Percentiles rank a stretch among this genome's conserved stretches.
phyloP scores from a whole-genome alignment of 352 stramenopile species.

The Phytophthora constricta region DNA sequence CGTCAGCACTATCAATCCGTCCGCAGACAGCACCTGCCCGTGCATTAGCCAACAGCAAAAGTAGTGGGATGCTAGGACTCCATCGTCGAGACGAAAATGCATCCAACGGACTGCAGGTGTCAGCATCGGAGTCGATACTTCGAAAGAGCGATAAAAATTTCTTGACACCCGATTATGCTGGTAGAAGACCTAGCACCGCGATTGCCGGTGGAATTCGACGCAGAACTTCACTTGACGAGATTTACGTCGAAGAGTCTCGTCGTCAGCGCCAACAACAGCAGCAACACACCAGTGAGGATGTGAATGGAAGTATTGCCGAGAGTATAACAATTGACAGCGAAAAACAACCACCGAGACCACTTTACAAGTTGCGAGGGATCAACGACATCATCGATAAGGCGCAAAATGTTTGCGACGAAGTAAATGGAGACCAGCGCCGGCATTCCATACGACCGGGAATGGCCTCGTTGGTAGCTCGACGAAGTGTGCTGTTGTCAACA shows the following conservation, averaged over 20 bases:
- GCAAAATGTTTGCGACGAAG: conserved; percentile 39
- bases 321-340: conserved; percentile 2
- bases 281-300: conserved; percentile 2
- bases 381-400: conserved; percentile 68
- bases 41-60: conserved; percentile 12
- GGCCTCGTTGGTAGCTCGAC: conserved; percentile 9
- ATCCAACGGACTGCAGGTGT: conserved; percentile 7
- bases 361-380: conserved; percentile 68
- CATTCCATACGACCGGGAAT: conserved; percentile 25
- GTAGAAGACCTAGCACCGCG: background rate
- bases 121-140: conserved; percentile 21
- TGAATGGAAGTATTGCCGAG: conserved; percentile 6
- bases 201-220: conserved; percentile 5
- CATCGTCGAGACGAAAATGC: conserved; percentile 3
- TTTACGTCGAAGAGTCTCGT: conserved; percentile 55
- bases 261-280: conserved; percentile 17
- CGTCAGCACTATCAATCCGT: conserved; percentile 37
- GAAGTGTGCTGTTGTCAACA: conserved; percentile 8
- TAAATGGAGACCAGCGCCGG: background rate
- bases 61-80: conserved; percentile 8
- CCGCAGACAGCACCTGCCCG: conserved; percentile 54
- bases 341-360: conserved; percentile 21
- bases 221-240: conserved; percentile 53
- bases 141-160: conserved; percentile 2
- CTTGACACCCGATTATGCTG: background rate